phyloP scores from a whole-genome alignment of 1,284 basidiomycete genomes.

The Melampsora abietis-canadensis region DNA sequence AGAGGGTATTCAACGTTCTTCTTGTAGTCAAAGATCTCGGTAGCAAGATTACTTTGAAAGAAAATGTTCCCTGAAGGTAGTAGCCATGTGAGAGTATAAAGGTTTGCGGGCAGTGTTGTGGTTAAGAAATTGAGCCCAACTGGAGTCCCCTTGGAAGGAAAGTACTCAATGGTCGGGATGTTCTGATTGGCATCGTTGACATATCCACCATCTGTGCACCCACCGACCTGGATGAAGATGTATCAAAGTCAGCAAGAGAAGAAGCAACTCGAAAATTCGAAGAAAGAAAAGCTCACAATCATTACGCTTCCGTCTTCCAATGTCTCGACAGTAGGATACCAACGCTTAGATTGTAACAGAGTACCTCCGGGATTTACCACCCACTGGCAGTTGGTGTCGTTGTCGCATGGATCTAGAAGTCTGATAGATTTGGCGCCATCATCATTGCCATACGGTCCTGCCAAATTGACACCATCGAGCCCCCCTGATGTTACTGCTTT shows the following conservation, averaged over 20 bases:
- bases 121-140: slow-evolving; percentile 15
- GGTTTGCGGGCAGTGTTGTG: slow-evolving; percentile 26
- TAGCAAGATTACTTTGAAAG: slow-evolving; percentile 33
- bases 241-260: background rate
- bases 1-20: slow-evolving; percentile 44
- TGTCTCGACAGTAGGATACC: slow-evolving; percentile 40
- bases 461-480: slow-evolving; percentile 21
- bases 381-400: slow-evolving; percentile 43
- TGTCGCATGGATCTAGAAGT: slow-evolving; percentile 48
- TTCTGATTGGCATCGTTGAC: slow-evolving; percentile 43
- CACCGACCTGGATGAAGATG: slow-evolving; percentile 23
- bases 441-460: slow-evolving; percentile 49
- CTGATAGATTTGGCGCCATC: slow-evolving; percentile 52
- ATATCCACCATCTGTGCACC: slow-evolving; percentile 42
- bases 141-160: slow-evolving; percentile 29
- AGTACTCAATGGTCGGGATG: slow-evolving; percentile 37
- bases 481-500: slow-evolving; percentile 53
- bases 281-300: slow-evolving; percentile 20
- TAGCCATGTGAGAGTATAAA: slow-evolving; percentile 41
- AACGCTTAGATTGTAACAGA: slow-evolving; percentile 39
- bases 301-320: slow-evolving; percentile 40
- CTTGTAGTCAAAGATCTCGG: slow-evolving; percentile 41
- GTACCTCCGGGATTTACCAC: slow-evolving; percentile 27
- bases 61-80: slow-evolving; percentile 42
- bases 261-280: background rate